These are phyloP conservation scores for Actinomucor elegans DNA, from an alignment of 371 early-diverging fungal species.

Conservation along the genomic window DNA sequence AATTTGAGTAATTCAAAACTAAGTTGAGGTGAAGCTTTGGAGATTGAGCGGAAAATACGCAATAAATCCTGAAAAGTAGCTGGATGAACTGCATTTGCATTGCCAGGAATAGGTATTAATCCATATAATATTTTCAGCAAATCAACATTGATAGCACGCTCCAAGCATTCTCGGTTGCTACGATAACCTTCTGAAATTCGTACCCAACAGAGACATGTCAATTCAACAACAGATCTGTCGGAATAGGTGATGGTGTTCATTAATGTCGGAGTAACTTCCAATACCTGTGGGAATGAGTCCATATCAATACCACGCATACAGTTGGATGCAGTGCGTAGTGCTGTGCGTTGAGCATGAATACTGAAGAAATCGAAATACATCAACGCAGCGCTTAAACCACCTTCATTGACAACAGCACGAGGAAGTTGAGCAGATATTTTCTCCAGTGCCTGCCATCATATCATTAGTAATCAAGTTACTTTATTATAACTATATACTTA, in stretches of 20 bases:
- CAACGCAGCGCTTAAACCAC: slow-evolving; percentile 77
- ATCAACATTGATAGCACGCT: slow-evolving; percentile 47
- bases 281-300: slow-evolving; percentile 61
- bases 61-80: slow-evolving; percentile 61
- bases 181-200: slow-evolving; percentile 65
- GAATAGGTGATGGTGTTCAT: slow-evolving; percentile 66
- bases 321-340: slow-evolving; percentile 79
- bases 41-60: slow-evolving; percentile 59
- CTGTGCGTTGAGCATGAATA: slow-evolving; percentile 82
- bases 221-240: slow-evolving; percentile 76
- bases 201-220: slow-evolving; percentile 66
- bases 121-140: slow-evolving; percentile 47
- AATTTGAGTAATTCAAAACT: slow-evolving; percentile 55
- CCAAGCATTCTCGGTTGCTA: slow-evolving; percentile 51
- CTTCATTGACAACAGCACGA: slow-evolving; percentile 71
- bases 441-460: slow-evolving; percentile 58
- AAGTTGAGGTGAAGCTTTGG: slow-evolving; percentile 63
- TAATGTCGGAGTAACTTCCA: slow-evolving; percentile 71
- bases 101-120: slow-evolving; percentile 45
- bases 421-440: slow-evolving; percentile 76
- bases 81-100: slow-evolving; percentile 42
- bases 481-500: slow-evolving; percentile 26
- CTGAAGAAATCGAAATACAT: slow-evolving; percentile 91
- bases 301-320: slow-evolving; percentile 66
- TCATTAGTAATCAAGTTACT: not conserved